Evolutionary conservation across 371 early-diverging fungal species (phyloP).

Genomic region (Saksenaea oblongispora): DNA sequence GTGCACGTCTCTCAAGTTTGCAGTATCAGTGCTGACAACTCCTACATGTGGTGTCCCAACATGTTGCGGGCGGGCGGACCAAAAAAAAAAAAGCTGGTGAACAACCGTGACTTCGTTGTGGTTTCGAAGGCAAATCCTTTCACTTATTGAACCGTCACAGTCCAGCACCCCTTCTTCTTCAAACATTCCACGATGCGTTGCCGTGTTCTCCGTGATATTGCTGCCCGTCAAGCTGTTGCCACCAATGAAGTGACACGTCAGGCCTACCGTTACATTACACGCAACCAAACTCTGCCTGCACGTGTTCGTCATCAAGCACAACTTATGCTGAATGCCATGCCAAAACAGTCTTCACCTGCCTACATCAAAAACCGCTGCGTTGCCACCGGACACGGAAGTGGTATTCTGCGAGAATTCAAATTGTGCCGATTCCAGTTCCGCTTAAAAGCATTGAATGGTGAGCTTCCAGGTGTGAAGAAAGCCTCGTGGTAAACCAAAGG

Average conservation of each 20-base stretch:
- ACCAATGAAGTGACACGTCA: slow-evolving; percentile 75
- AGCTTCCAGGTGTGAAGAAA: slow-evolving; percentile 84
- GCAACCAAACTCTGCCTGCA: slow-evolving; percentile 77
- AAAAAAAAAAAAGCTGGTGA: no score
- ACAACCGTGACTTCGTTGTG: no score
- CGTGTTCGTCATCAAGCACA: slow-evolving; percentile 85
- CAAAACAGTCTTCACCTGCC: slow-evolving; percentile 70
- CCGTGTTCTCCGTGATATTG: slow-evolving; percentile 76
- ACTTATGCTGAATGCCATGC: slow-evolving; percentile 73
- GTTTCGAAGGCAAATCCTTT: no score
- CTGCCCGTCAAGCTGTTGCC: slow-evolving; percentile 70
- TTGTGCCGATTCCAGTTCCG: slow-evolving; percentile 85
- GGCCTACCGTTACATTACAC: slow-evolving; percentile 78
- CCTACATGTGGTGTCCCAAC: no score
- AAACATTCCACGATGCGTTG: slow-evolving; percentile 39
- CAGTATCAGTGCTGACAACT: no score
- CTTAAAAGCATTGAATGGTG: slow-evolving; percentile 79
- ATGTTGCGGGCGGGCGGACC: no score
- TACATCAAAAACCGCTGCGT: slow-evolving; percentile 79
- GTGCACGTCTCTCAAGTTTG: no score
- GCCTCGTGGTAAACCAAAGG: slow-evolving; percentile 70
- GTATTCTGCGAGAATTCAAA: slow-evolving; percentile 79
- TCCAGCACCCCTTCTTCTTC: background rate
- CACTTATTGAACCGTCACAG: background rate
- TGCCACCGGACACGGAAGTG: slow-evolving; percentile 83